phyloP scores from a whole-genome alignment of 2,329 filamentous ascomycete species.

The Chrysoporthe deuterocubensis region DNA sequence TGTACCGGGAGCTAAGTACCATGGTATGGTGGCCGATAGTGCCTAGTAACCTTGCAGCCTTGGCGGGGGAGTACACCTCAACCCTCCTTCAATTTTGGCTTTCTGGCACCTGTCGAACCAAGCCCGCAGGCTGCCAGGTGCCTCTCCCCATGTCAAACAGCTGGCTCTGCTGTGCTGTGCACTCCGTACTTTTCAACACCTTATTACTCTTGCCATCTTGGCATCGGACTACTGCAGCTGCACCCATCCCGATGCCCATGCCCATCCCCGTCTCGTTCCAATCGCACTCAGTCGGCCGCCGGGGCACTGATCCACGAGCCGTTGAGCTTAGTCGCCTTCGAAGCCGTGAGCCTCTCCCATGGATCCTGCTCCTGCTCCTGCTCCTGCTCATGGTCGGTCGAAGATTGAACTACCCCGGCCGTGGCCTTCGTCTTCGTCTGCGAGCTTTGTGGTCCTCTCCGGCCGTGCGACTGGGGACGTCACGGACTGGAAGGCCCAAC shows the following conservation, averaged over 20 bases:
- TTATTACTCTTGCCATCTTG: slow-evolving; percentile 3
- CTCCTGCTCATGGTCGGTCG: neutral
- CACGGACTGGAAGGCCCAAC: neutral
- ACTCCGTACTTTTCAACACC: neutral
- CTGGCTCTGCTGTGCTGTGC: slow-evolving; percentile 4
- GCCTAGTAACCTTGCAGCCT: neutral
- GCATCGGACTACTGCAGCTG: slow-evolving; percentile 7
- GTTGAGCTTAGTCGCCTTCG: neutral
- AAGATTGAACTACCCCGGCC: neutral
- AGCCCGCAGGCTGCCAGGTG: neutral
- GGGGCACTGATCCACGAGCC: neutral
- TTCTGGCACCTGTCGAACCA: slow-evolving; percentile 13
- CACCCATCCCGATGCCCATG: neutral
- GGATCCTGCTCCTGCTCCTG: neutral
- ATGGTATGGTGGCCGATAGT: neutral
- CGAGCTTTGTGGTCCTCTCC: neutral
- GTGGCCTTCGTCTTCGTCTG: neutral
- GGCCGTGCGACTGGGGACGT: neutral
- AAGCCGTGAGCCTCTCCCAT: neutral
- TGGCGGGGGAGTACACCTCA: neutral
- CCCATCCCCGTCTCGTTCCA: neutral
- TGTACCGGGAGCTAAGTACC: no score
- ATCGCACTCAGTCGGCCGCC: no score
- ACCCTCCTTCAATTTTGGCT: neutral
- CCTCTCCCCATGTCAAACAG: slow-evolving; percentile 8